Conservation (phyloP, 2,329 filamentous ascomycete species). For the Verticillium tricorpus region DNA sequence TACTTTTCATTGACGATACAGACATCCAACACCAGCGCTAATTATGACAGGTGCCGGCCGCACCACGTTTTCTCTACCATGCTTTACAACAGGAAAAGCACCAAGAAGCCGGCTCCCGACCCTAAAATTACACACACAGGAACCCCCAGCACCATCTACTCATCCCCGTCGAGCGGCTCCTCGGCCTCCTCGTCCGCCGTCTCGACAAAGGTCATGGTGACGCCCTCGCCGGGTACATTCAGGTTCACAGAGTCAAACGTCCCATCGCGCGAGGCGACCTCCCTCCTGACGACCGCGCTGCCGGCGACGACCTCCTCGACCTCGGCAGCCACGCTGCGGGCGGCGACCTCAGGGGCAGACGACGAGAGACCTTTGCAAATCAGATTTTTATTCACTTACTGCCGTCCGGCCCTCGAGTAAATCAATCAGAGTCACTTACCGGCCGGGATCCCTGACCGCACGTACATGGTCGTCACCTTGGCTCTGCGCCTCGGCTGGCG, state of each 20-base stretch:
- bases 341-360: slow-evolving; percentile 7
- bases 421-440: slow-evolving; percentile 31
- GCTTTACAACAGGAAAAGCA: not conserved
- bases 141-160: slow-evolving; percentile 12
- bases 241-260: slow-evolving; percentile 37
- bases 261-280: slow-evolving; percentile 13
- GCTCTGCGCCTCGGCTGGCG: slow-evolving; percentile 27
- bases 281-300: not conserved
- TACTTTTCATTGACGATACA: not conserved
- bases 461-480: slow-evolving; percentile 43
- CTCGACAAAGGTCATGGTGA: slow-evolving; percentile 44
- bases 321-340: slow-evolving; percentile 6
- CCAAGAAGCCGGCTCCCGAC: no score
- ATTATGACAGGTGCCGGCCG: not conserved
- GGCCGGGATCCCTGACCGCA: slow-evolving; percentile 36
- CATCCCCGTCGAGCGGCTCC: slow-evolving; percentile 18
- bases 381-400: not conserved
- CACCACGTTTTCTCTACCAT: not conserved
- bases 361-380: slow-evolving; percentile 9
- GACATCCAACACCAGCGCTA: not conserved
- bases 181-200: slow-evolving; percentile 23
- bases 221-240: slow-evolving; percentile 38
- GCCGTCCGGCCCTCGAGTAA: not conserved
- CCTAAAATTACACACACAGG: not conserved
- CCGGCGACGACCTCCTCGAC: slow-evolving; percentile 3